Evolutionary conservation across 2,329 filamentous ascomycete species (phyloP), one percentile per base, ranked within the genome.

Genomic region (Neurospora crassa): DNA sequence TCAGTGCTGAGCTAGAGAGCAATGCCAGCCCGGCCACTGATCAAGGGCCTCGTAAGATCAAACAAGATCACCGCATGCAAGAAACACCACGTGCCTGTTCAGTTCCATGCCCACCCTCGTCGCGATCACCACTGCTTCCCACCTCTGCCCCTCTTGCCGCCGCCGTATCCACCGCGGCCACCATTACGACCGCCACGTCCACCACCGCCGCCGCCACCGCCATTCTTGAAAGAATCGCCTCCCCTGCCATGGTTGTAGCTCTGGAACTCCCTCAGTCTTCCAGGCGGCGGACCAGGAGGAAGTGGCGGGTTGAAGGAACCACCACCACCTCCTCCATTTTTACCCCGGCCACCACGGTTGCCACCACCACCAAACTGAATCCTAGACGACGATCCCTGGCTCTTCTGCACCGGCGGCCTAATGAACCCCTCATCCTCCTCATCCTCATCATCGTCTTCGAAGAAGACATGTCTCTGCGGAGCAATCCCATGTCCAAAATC

Each of bases 381-480:
- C 24, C 11, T 78, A 68, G 12, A 6, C 5, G 12, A 6, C 2
- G 53, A 16, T 18, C 53, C 53, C 53, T 63, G 53, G 18, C 73
- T 78, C 70, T 78, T 78, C 74, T 79, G 78, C 14, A 80, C 78
- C 41, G 77, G 79, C 47, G 78, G 77, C 12, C 81, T 80, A 42
- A 84, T 78, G 71, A 85, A 84, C 53, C 69, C 71, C 40, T 76
- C 75, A 1, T 83, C 81, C 18, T 77, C 77, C 24, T 80, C 77
- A 24, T 84, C 83, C 8, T 84, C 84, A 69, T 84, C 83, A 67
- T 83, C 83, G 45, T 80, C 82, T 75, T 85, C 83, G n/a, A 82
- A 83, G 72, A 83, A 79, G 70, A 85, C 79, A 72, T 82, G 81
- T 12, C 79, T 79, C 20, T 74, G 74, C 3, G 77, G 78, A 12